Base-by-base conservation (phyloP, 2,329 filamentous ascomycete species). In the Hypoxylon sp. region DNA sequence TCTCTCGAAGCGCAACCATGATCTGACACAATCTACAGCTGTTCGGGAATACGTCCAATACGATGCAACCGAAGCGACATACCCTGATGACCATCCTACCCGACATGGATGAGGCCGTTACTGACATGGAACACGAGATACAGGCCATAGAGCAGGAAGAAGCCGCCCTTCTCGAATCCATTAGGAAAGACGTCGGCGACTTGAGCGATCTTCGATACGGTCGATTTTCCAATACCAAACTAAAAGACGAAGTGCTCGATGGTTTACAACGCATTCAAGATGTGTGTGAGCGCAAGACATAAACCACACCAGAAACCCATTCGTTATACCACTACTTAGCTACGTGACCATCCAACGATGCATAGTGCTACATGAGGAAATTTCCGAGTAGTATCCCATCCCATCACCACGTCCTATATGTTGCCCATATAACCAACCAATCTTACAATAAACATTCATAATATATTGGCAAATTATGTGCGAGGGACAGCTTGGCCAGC, bases 121-220 rank as follows among this genome's bases (percentile, higher is more conserved):
- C 74, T 11, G 82, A 83, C 51, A 73, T 96, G 19, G 83, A 91
- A 64, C 77, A 77, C 13, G 87, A 94, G 65, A 83, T 93, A 46
- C 74, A 78, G 50, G 76, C 74, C 27, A 75, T 92, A 3, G 82
- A 90, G 60, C 74, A 80, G 23, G 87, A 93, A 60, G 83, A 88
- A 43, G 76, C 78, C 0, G 68, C 69, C 1, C 73, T 91, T 2
- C 70, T 88, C 4, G 75, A 79, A 3, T 80, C 83, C 7, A 79
- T 94, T 41, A 79, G 79, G 58, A 78, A 83, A 47, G 86, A 80
- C 0, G 80, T 94, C 11, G 87, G 87, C 21, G 83, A 82, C 36
- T 74, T 96, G 67, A 95, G 90, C 69, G 90, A 95, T 70, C 77
- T 96, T 46, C 84, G 89, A 34, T 93, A 94, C 64, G 91, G 91